A percentile compares a stretch with the other conserved stretches of the same genome.
Conservation (phyloP, 345 rosid genomes). For the Acer saccharum region DNA sequence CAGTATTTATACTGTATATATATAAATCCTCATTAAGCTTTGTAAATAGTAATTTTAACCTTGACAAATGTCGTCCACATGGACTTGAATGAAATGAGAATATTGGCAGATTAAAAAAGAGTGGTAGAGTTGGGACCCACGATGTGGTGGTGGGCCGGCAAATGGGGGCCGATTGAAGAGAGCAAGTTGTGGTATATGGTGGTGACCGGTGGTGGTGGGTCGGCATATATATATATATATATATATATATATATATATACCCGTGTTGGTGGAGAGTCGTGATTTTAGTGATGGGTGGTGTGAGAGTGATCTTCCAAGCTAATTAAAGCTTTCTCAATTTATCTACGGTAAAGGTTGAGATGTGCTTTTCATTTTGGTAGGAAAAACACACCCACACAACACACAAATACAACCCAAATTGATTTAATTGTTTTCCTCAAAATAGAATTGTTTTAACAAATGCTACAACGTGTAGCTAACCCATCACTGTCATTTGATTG, state of each 20-base stretch:
- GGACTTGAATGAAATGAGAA: neutral
- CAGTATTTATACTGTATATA: too few species aligned
- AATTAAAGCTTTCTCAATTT: neutral
- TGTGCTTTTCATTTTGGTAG: constrained; percentile 8
- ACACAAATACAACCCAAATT: neutral
- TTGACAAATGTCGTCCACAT: neutral
- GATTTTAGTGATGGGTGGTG: neutral
- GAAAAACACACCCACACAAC: too few species aligned
- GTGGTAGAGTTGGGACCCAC: neutral
- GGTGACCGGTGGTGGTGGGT: constrained; percentile 30
- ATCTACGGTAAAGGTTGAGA: neutral
- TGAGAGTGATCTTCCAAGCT: constrained; percentile 24
- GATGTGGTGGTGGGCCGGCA: constrained; percentile 18
- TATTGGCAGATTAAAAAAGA: neutral
- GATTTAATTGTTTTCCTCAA: neutral
- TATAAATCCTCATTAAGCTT: neutral
- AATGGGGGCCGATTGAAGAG: neutral
- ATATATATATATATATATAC: neutral
- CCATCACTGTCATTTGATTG: neutral
- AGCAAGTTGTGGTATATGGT: neutral
- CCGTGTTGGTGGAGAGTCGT: constrained; percentile 15
- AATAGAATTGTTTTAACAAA: constrained; percentile 6
- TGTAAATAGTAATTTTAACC: neutral
- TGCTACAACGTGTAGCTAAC: neutral
- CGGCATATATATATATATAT: constrained; percentile 17